Evolutionary conservation across 495 filamentous ascomycete species (phyloP), one percentile per base, ranked within the genome.

Genomic region (Xeromyces bisporus): DNA sequence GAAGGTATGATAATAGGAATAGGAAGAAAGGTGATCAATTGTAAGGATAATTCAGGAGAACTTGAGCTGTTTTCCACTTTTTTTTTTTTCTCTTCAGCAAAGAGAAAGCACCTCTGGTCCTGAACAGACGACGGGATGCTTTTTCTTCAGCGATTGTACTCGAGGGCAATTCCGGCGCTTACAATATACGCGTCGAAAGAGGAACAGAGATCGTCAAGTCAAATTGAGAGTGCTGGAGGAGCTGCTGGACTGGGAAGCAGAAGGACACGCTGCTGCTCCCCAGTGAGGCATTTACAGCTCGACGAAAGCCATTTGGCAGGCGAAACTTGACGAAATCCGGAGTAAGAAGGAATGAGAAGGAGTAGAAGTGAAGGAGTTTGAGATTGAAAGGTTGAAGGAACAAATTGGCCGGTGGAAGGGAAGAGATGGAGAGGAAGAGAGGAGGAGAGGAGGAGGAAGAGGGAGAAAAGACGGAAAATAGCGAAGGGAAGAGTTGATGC

Each of bases 231-330:
- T 73, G 68, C 69, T 80, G 80, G 80, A 63, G 72, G 79, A 78
- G 68, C 67, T 71, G 67, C 58, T 57, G 66, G 67, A 72, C 81
- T 85, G 80, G 71, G 75, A 74, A 76, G 71, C 71, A 48, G 69
- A 66, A 69, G 64, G 55, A 63, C 64, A 61, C 60, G 47, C 54
- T 64, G 65, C 28, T 48, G 60, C 66, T 65, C 75, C 74, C 73
- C 77, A 86, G 82, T 73, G 76, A 71, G 69, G 62, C 63, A 59
- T 80, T 84, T 80, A 91, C 78, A 91, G 81, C 80, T 77, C 80
- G 83, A 73, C 80, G 79, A 82, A 69, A 61, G 78, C 78, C 78
- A 64, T 79, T 69, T 54, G 56, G 75, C 78, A 74, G 74, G 75
- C 62, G 65, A 71, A 71, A 64, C 66, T 82, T 73, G 80, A 91